A percentile compares a stretch with the other conserved stretches of the same genome.
phyloP scores from a whole-genome alignment of 2,329 filamentous ascomycete species.

The Didymella pinodella region DNA sequence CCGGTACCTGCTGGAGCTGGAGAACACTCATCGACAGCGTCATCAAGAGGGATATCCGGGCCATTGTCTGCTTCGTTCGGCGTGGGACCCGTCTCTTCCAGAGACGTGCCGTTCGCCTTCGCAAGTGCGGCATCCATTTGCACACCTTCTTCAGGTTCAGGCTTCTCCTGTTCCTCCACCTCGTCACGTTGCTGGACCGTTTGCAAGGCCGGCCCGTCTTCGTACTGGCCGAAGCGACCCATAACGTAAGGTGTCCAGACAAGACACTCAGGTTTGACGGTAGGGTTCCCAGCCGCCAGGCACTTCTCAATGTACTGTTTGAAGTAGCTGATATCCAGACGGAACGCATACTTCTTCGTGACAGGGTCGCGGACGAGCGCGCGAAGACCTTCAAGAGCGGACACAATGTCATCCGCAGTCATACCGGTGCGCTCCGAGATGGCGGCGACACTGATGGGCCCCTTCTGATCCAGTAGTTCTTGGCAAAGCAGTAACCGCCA shows the following conservation, averaged over 20 bases:
- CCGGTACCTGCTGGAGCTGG: constrained; percentile 35
- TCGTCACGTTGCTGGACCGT: constrained; percentile 89
- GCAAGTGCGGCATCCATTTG: constrained; percentile 45
- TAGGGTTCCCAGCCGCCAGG: constrained; percentile 87
- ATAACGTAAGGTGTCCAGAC: constrained; percentile 98
- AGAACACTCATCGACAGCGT: constrained; percentile 42
- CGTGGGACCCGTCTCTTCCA: constrained; percentile 26
- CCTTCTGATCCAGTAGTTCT: constrained; percentile 72
- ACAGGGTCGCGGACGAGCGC: constrained; percentile 89
- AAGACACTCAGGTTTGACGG: constrained; percentile 78
- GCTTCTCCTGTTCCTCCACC: constrained; percentile 57
- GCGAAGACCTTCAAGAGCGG: constrained; percentile 86
- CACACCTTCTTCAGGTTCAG: constrained; percentile 55
- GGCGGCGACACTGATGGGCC: constrained; percentile 63
- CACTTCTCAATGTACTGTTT: constrained; percentile 87
- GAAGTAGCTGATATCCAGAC: constrained; percentile 86
- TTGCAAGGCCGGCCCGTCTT: constrained; percentile 80
- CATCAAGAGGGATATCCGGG: constrained; percentile 37
- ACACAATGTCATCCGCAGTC: constrained; percentile 95
- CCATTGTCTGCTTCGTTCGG: constrained; percentile 25
- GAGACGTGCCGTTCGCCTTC: constrained; percentile 35
- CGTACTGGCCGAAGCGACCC: constrained; percentile 85
- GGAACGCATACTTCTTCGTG: constrained; percentile 87
- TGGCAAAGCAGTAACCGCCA: constrained; percentile 91
- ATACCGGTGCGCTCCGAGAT: constrained; percentile 92